Conservation (phyloP, 2,329 filamentous ascomycete species). For the Penicillium sp. region DNA sequence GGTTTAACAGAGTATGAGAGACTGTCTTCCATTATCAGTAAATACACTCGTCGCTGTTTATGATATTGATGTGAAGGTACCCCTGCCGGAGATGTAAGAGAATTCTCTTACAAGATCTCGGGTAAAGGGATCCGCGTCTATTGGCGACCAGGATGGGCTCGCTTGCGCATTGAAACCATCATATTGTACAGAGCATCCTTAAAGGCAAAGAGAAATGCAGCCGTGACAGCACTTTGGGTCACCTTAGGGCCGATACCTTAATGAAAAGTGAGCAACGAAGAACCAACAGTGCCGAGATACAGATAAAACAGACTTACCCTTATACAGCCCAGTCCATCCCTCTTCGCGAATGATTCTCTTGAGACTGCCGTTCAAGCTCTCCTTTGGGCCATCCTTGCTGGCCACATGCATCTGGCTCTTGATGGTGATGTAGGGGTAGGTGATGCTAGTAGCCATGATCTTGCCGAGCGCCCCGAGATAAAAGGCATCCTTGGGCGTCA, state of each 20-base stretch:
- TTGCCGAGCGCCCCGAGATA: constrained; percentile 90
- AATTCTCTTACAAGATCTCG: background rate
- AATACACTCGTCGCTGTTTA: background rate
- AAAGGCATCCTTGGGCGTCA: constrained; percentile 85
- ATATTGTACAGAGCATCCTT: constrained; percentile 89
- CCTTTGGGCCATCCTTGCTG: constrained; percentile 68
- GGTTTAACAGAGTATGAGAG: too few species aligned
- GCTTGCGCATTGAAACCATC: constrained; percentile 38
- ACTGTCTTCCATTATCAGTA: too few species aligned
- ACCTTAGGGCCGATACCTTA: constrained; percentile 93
- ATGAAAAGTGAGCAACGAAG: constrained; percentile 9
- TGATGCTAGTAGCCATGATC: constrained; percentile 87
- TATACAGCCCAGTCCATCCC: constrained; percentile 89
- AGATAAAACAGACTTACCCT: constrained; percentile 59
- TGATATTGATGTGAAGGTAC: background rate
- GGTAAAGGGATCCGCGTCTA: constrained; percentile 20
- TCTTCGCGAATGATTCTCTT: constrained; percentile 79
- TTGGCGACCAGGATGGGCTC: constrained; percentile 28
- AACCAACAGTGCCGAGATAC: background rate
- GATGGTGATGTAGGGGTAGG: constrained; percentile 97
- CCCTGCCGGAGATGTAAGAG: too few species aligned
- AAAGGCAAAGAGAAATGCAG: constrained; percentile 94
- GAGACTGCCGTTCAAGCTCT: constrained; percentile 76
- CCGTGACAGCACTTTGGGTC: constrained; percentile 92
- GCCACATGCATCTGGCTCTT: constrained; percentile 98